Evolutionary conservation across 257 asterid species (phyloP).

Genomic region (Leonotis leonurus): DNA sequence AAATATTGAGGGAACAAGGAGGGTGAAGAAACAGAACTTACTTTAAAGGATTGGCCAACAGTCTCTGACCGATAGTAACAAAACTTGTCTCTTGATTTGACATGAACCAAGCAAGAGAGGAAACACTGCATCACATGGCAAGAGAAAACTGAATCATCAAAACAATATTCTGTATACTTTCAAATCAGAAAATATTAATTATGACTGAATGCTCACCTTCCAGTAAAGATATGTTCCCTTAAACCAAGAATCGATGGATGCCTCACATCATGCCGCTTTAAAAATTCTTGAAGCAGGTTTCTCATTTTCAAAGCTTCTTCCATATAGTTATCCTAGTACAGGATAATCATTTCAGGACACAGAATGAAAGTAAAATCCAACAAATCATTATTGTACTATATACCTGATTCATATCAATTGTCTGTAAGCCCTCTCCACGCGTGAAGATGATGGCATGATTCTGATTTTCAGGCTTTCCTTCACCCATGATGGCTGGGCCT

Average conservation of each 20-base stretch:
- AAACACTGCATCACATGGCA: constrained; percentile 73
- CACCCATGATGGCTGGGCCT: constrained; percentile 91
- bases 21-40: constrained; percentile 30
- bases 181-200: too few species aligned
- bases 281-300: constrained; percentile 92
- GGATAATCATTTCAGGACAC: constrained; percentile 26
- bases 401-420: constrained; percentile 99
- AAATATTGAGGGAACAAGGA: neutral
- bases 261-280: constrained; percentile 76
- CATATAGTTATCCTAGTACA: constrained; percentile 91
- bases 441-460: constrained; percentile 97
- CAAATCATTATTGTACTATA: constrained; percentile 1
- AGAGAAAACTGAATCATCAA: constrained; percentile 13
- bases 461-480: constrained; percentile 98
- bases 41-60: constrained; percentile 93
- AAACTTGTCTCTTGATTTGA: constrained; percentile 97
- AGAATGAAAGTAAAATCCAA: constrained; percentile 13
- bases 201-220: constrained; percentile 53
- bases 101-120: constrained; percentile 99
- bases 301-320: constrained; percentile 99
- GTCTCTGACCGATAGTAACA: constrained; percentile 93
- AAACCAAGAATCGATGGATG: constrained; percentile 89
- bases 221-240: constrained; percentile 97
- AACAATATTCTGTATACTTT: neutral
- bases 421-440: constrained; percentile 96